phyloP scores from a whole-genome alignment of 306 rosid genomes.

The Vicia sativa region DNA sequence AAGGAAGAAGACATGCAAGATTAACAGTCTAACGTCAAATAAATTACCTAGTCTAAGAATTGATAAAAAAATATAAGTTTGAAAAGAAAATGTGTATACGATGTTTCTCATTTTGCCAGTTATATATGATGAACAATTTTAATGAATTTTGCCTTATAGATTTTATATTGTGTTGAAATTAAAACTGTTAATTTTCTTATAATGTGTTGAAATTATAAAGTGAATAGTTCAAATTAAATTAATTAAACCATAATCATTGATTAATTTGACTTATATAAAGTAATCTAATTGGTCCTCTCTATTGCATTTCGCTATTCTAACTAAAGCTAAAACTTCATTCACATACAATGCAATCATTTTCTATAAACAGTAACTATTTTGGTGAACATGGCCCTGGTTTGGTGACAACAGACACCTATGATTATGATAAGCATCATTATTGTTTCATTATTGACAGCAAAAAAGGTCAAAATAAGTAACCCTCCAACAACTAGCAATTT shows the following conservation, averaged over 20 bases:
- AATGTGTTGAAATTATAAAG: background rate
- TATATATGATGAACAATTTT: too few relatives aligned
- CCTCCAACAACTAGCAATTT: conserved; percentile 6
- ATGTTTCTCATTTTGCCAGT: too few relatives aligned
- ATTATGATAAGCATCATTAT: background rate
- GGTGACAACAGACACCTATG: conserved; percentile 4
- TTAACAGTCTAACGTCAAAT: too few relatives aligned
- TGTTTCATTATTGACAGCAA: background rate
- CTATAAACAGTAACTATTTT: background rate
- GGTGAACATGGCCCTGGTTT: background rate
- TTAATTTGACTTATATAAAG: background rate
- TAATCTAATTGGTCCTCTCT: background rate
- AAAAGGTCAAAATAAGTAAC: conserved; percentile 23
- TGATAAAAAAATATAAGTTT: too few relatives aligned
- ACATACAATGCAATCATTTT: conserved; percentile 10
- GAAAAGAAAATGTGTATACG: too few relatives aligned
- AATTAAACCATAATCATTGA: background rate
- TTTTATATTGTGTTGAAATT: too few relatives aligned
- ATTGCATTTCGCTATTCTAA: conserved; percentile 11
- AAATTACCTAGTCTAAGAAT: too few relatives aligned
- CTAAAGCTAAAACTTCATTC: conserved; percentile 12
- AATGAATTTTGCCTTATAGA: too few relatives aligned
- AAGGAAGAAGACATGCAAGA: too few relatives aligned
- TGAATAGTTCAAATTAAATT: background rate
- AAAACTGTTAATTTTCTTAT: background rate